Percentiles rank a stretch among this genome's conserved stretches.
Conservation (phyloP, 352 stramenopile genomes). For the Phytophthora sansomeana region DNA sequence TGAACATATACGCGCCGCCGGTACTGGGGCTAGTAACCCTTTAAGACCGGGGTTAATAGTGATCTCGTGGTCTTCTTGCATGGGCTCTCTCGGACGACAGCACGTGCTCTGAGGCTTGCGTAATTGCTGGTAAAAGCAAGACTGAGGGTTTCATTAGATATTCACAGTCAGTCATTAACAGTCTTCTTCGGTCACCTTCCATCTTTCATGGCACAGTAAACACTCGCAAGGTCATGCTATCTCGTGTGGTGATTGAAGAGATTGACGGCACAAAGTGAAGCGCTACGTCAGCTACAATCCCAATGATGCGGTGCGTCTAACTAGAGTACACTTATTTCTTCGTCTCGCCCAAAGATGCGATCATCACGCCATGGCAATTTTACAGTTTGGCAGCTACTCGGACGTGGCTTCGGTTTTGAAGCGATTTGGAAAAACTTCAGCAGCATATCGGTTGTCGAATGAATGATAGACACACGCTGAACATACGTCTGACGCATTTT, state of each 20-base stretch:
- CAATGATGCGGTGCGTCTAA: conserved; percentile 18
- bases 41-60: too few relatives aligned
- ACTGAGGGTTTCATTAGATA: too few relatives aligned
- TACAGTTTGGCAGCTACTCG: conserved; percentile 43
- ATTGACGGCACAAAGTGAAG: conserved; percentile 59
- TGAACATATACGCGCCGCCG: too few relatives aligned
- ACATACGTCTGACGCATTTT: conserved; percentile 51
- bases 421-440: conserved; percentile 24
- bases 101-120: too few relatives aligned
- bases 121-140: too few relatives aligned
- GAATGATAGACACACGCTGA: conserved; percentile 44
- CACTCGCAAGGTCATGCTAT: conserved; percentile 52
- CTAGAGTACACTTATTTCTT: conserved; percentile 50
- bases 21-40: too few relatives aligned
- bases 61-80: too few relatives aligned
- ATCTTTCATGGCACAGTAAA: too few relatives aligned
- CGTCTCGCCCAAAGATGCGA: conserved; percentile 38
- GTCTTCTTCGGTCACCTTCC: conserved; percentile 17
- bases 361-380: conserved; percentile 48
- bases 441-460: conserved; percentile 30
- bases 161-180: too few relatives aligned
- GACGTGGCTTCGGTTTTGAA: conserved; percentile 25
- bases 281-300: conserved; percentile 51
- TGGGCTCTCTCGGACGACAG: too few relatives aligned
- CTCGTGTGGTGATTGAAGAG: conserved; percentile 50